A percentile compares a stretch with the other conserved stretches of the same genome.
Conservation (phyloP, 2,329 filamentous ascomycete species). For the Penicillium expansum region DNA sequence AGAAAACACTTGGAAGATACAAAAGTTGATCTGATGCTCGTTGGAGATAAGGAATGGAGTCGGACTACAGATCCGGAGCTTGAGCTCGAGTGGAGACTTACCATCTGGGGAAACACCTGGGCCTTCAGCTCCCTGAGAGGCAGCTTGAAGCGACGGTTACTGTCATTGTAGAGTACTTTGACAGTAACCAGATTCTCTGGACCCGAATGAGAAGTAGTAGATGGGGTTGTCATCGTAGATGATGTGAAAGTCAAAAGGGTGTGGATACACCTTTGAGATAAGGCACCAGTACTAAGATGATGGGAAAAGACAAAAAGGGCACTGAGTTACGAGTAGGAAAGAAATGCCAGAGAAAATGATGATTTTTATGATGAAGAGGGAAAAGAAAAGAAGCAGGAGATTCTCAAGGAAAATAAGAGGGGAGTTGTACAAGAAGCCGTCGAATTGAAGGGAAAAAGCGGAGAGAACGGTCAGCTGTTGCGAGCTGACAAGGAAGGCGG, state of each 20-base stretch:
- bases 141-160: constrained; percentile 80
- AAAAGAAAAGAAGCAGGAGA: constrained; percentile 15
- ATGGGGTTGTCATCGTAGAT: constrained; percentile 36
- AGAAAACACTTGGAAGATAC: background rate
- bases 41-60: constrained; percentile 19
- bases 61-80: constrained; percentile 24
- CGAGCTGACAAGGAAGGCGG: background rate
- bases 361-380: constrained; percentile 12
- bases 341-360: constrained; percentile 12
- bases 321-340: constrained; percentile 11
- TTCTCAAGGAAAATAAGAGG: constrained; percentile 14
- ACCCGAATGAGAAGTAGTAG: constrained; percentile 45
- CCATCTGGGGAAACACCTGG: constrained; percentile 74
- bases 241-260: constrained; percentile 1
- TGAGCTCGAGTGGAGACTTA: constrained; percentile 53
- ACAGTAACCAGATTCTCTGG: constrained; percentile 76
- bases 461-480: constrained; percentile 12
- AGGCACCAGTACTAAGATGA: constrained; percentile 7
- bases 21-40: constrained; percentile 8
- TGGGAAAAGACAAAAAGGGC: constrained; percentile 3
- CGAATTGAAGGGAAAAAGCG: constrained; percentile 17
- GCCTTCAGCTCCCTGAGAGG: constrained; percentile 79
- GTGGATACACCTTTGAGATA: constrained; percentile 15
- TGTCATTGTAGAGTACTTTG: constrained; percentile 77
- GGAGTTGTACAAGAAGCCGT: constrained; percentile 15